Base-by-base conservation (phyloP, 1,284 basidiomycete genomes). In the Moniliophthora roreri region DNA sequence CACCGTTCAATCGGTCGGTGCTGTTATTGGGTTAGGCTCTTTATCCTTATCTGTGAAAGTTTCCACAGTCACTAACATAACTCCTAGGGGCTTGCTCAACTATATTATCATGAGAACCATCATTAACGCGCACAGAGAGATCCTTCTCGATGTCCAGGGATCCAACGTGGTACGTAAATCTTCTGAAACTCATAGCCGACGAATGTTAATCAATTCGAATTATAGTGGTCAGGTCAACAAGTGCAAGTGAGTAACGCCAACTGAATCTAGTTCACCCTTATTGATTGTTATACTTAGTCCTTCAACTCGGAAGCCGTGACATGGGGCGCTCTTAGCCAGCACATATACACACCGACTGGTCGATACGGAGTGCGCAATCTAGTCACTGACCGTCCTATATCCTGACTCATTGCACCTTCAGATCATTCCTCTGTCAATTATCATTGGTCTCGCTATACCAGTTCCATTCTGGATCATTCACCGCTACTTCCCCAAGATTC, bases 311-410 rank as follows among this genome's bases (percentile, higher is more conserved):
- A 78, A 62, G 80, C 81, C 6, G 74, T 84, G 38, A 71, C 80
- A 0, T 85, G 82, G 82, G 81, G 82, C 57, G 82, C 80, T 1
- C 72, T 84, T 15, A 80, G 73, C 20, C 74, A 76, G 20, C 64
- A 76, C 52, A 72, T 83, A 57, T 85, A 82, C 65, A 72, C 75
- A 8, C 74, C 75, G 2, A 63, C 68, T 24, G 70, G 70, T 6
- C 70, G 74, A 10, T 83, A 82, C 64, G 72, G 69, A 48, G 76
- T 73, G 61, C 10, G 66, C 57, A 13, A n/a, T 28, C 36, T 21
- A 20, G 24, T n/a, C 10, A 13, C 9, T 49, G 18, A 52, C 39
- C 13, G 6, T 42, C 59, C 61, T 52, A 58, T 60, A 5, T 54
- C 59, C 21, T 54, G 16, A 20, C 9, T 26, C 40, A 51, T 32